phyloP scores from a whole-genome alignment of 176 grass and related monocot species.

The Triticum dicoccoides region DNA sequence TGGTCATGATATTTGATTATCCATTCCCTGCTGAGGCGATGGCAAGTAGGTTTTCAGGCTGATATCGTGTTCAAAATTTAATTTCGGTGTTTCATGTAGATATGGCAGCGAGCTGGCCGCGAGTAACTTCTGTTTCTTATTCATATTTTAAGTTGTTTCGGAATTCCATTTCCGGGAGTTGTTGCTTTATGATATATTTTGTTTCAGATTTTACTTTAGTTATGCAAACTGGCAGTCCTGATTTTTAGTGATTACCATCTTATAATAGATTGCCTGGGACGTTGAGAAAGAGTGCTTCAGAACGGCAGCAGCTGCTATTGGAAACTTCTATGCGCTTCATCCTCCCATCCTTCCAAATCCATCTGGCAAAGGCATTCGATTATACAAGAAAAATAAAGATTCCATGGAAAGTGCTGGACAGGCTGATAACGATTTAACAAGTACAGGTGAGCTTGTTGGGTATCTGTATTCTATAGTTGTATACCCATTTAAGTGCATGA shows the following conservation, averaged over 20 bases:
- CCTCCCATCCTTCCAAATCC: conserved; percentile 96
- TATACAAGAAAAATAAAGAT: conserved; percentile 81
- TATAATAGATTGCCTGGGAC: conserved; percentile 74
- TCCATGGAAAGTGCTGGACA: conserved; percentile 1
- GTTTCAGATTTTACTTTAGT: neutral
- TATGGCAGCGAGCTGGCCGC: neutral
- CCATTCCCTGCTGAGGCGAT: neutral
- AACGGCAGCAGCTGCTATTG: conserved; percentile 70
- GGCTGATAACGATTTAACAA: conserved; percentile 9
- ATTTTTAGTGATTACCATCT: conserved; percentile 12
- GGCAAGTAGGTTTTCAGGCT: conserved; percentile 11
- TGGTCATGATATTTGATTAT: neutral
- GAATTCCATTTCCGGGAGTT: neutral
- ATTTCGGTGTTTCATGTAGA: neutral
- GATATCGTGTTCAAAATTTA: conserved; percentile 8
- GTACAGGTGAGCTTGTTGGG: conserved; percentile 36
- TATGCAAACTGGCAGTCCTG: neutral
- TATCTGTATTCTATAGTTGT: conserved; percentile 4
- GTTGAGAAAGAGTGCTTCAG: conserved; percentile 90
- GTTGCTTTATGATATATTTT: conserved; percentile 25
- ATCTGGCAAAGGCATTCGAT: conserved; percentile 63
- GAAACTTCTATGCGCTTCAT: conserved; percentile 92
- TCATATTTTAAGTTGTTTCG: neutral
- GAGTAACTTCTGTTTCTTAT: neutral
- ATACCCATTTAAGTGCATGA: neutral